A percentile compares a stretch with the other conserved stretches of the same genome.
phyloP scores from a whole-genome alignment of 192 early-diverging fungal genomes.

The Kickxella alabastrina region DNA sequence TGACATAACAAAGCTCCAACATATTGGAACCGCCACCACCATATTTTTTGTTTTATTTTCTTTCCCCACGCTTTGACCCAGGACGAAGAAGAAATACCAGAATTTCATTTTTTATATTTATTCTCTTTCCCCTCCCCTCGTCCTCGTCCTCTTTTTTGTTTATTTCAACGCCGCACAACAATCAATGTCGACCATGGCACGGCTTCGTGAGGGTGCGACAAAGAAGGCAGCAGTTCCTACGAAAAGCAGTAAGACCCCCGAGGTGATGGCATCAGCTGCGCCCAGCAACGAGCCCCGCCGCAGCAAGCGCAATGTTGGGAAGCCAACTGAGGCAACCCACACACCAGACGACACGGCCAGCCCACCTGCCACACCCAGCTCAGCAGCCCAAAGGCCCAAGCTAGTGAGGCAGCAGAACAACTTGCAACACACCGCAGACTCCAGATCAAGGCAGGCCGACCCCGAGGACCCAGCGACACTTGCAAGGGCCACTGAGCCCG shows the following conservation, averaged over 20 bases:
- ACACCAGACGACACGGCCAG: too few relatives aligned
- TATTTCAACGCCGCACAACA: too few relatives aligned
- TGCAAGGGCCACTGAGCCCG: too few relatives aligned
- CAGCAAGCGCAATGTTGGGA: conserved; percentile 9
- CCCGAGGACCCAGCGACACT: too few relatives aligned
- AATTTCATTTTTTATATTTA: not conserved
- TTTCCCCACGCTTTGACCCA: not conserved
- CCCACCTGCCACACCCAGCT: too few relatives aligned
- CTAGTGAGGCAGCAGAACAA: too few relatives aligned
- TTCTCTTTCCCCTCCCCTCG: not conserved
- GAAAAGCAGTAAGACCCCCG: not conserved
- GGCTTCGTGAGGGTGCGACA: conserved; percentile 24
- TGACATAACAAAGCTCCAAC: too few relatives aligned
- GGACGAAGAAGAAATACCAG: too few relatives aligned
- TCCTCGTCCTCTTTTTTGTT: too few relatives aligned
- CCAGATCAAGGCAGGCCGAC: too few relatives aligned
- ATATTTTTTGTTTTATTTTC: not conserved
- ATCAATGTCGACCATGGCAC: conserved; percentile 44
- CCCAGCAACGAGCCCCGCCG: not conserved
- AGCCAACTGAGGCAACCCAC: conserved; percentile 5
- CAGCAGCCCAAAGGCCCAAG: too few relatives aligned
- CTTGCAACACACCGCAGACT: too few relatives aligned
- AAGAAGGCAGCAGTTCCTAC: not conserved
- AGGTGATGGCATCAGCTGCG: conserved; percentile 10
- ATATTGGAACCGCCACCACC: not conserved